Evolutionary conservation across 805 yeast genomes (phyloP).

Genomic region (Saccharomycopsis sp.): DNA sequence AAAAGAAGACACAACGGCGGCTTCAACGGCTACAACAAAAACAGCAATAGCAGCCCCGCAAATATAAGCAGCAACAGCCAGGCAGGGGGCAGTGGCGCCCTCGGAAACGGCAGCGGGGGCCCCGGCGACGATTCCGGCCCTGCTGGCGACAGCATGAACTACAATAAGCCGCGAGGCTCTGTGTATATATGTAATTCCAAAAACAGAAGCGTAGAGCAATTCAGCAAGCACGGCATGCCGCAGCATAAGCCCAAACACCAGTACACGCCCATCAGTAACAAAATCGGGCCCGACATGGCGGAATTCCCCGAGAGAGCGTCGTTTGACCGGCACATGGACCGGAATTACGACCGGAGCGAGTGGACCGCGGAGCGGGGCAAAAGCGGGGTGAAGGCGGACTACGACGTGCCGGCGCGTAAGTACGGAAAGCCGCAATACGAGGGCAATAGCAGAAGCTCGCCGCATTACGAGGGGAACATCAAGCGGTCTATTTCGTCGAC

Average conservation of each 20-base stretch:
- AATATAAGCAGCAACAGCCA: slow-evolving; percentile 1
- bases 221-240: background rate
- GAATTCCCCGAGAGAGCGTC: background rate
- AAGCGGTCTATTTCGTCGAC: too few relatives aligned
- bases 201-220: background rate
- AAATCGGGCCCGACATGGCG: too few relatives aligned
- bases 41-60: background rate
- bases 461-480: too few relatives aligned
- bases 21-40: background rate
- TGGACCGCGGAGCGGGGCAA: too few relatives aligned
- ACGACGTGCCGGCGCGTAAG: too few relatives aligned
- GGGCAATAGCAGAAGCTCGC: too few relatives aligned
- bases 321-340: too few relatives aligned
- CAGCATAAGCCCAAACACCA: background rate
- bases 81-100: slow-evolving; percentile 2
- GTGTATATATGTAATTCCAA: slow-evolving; percentile 17
- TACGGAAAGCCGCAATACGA: too few relatives aligned
- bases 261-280: background rate
- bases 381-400: too few relatives aligned
- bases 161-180: slow-evolving; percentile 6
- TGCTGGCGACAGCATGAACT: slow-evolving; percentile 3
- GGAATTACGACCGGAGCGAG: too few relatives aligned
- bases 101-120: background rate
- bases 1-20: background rate
- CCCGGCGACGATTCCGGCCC: slow-evolving; percentile 2